Evolutionary conservation across 495 filamentous ascomycete species (phyloP).

Genomic region (Apodospora peruviana): DNA sequence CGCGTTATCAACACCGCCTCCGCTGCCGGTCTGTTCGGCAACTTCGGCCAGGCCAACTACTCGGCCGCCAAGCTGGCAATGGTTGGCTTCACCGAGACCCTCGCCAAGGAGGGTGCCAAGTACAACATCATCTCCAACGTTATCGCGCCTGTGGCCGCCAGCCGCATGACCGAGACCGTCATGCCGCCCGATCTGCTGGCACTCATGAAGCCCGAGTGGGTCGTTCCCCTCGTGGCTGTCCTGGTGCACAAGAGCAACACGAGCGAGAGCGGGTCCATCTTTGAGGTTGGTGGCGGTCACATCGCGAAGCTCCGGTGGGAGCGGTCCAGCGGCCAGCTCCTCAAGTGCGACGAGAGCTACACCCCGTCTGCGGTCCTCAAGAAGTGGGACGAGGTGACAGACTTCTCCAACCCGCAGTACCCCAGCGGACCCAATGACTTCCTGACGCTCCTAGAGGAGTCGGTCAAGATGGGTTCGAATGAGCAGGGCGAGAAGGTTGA

Average conservation of each 20-base stretch:
- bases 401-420: conserved; percentile 82
- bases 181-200: conserved; percentile 94
- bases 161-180: conserved; percentile 93
- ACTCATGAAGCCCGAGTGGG: conserved; percentile 89
- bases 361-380: conserved; percentile 83
- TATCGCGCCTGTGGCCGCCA: conserved; percentile 94
- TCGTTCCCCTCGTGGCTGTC: conserved; percentile 88
- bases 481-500: conserved; percentile 71
- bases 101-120: conserved; percentile 95
- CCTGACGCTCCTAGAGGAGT: conserved; percentile 78
- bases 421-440: conserved; percentile 88
- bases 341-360: conserved; percentile 83
- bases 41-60: conserved; percentile 96
- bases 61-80: conserved; percentile 93
- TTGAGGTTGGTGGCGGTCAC: conserved; percentile 90
- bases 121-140: conserved; percentile 97
- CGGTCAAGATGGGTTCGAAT: conserved; percentile 69
- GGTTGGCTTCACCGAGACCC: conserved; percentile 96
- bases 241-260: conserved; percentile 86
- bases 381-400: conserved; percentile 81
- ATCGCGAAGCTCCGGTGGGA: conserved; percentile 95
- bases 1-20: conserved; percentile 95
- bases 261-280: conserved; percentile 80
- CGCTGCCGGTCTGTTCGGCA: conserved; percentile 90
- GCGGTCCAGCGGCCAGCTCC: conserved; percentile 80